These are phyloP conservation scores for Phytopythium helicoides DNA, from an alignment of 352 stramenopile genomes.

Conservation along the genomic window DNA sequence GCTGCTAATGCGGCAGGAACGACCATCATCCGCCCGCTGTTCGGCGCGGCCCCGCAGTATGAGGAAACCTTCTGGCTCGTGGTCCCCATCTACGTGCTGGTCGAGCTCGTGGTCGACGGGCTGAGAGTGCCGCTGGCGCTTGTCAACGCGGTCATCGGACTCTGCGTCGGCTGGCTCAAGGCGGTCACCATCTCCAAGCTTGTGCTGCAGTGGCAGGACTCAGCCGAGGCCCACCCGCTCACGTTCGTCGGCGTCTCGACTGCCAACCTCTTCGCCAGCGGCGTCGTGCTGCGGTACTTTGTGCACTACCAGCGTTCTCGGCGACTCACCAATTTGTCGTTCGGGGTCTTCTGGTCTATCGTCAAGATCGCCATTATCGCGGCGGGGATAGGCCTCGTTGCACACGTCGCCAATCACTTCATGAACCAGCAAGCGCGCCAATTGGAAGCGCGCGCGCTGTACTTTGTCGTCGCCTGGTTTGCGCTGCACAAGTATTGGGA, in stretches of 20 bases:
- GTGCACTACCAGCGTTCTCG: conserved; percentile 40
- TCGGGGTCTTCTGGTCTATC: conserved; percentile 37
- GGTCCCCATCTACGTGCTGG: conserved; percentile 50
- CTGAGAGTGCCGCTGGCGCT: conserved; percentile 39
- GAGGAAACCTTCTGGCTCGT: conserved; percentile 59
- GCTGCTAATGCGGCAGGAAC: conserved; percentile 64
- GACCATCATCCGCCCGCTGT: conserved; percentile 57
- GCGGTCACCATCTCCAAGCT: conserved; percentile 66
- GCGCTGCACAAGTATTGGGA: conserved; percentile 75
- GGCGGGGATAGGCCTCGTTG: conserved; percentile 43
- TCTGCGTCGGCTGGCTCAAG: conserved; percentile 76
- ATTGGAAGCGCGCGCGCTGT: conserved; percentile 49
- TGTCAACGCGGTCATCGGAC: conserved; percentile 45
- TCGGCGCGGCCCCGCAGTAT: conserved; percentile 50
- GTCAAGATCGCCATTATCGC: conserved; percentile 42
- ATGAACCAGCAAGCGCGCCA: conserved; percentile 40
- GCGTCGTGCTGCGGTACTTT: conserved; percentile 52
- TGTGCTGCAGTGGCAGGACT: conserved; percentile 55
- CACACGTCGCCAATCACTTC: conserved; percentile 62
- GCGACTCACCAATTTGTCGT: conserved; percentile 32
- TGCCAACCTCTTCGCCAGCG: conserved; percentile 72
- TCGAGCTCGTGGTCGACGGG: conserved; percentile 37
- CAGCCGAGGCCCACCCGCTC: conserved; percentile 41
- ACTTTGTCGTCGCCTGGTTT: conserved; percentile 69
- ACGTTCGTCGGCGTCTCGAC: conserved; percentile 62